Evolutionary conservation across 257 asterid species (phyloP), one percentile per base, ranked within the genome.

Genomic region (Solanum lycopersicoides): DNA sequence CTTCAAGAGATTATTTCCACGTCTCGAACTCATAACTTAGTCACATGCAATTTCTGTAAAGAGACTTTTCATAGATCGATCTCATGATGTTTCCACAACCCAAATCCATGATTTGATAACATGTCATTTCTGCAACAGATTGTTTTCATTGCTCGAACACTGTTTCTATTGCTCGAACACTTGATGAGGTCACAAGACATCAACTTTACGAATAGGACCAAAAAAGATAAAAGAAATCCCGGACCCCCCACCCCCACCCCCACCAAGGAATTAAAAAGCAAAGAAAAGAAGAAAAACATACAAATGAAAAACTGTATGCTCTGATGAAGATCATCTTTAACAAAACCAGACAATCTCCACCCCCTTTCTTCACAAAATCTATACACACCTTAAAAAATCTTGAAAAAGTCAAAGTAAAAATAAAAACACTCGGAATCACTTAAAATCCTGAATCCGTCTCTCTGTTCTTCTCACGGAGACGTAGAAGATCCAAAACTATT

Each of bases 401-500:
- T 5, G 11, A 74, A 39, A 39, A 9, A 9, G 59, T 44, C 76
- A 69, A 32, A 56, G 25, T 56, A 0, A 56, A 15, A 16, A 28
- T 28, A 28, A 30, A 4, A 56, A 56, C 4, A 56, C n/a, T 0
- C 44, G 0, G 2, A 32, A 71, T 32, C 25, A 15, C 25, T 71
- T 71, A 4, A 32, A 32, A 71, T 32, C 14, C 0, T 32, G 25
- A 71, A 71, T 71, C 42, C 14, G 41, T 25, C 73, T 25, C 73
- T 60, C 28, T 42, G 23, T 84, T 15, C 12, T 41, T 20, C 85
- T 92, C 89, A 92, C 1, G 99, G 94, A 73, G 96, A 93, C 7
- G 34, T 45, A 0, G 83, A 88, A 12, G 98, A 93, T 82, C 84
- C 92, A 71, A 93, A 91, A 91, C 98, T 95, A 73, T 92, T 86